Percentiles rank a stretch among this genome's conserved stretches.
Evolutionary conservation across 23 red algal species (phyloP).

Genomic region (Agarophyton chilense): DNA sequence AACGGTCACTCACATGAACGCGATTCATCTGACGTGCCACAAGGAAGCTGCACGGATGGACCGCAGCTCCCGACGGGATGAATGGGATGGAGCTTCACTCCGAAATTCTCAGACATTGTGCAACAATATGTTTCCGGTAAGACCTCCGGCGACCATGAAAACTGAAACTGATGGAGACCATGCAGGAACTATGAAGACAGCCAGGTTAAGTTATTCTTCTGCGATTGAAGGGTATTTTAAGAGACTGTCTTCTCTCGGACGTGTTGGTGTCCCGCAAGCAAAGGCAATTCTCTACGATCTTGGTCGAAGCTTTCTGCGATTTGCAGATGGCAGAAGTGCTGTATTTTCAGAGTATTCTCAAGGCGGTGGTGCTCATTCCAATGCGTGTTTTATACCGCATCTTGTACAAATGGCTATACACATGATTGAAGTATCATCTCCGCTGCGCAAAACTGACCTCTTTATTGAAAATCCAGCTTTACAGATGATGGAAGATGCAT

Average conservation of each 20-base stretch:
- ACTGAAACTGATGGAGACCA: not conserved
- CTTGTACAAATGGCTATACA: slow-evolving; percentile 62
- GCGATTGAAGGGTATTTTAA: slow-evolving; percentile 63
- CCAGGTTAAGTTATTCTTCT: slow-evolving; percentile 38
- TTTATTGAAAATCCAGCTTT: slow-evolving; percentile 5
- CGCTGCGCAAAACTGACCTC: not conserved
- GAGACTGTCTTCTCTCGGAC: slow-evolving; percentile 53
- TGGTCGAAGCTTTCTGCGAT: slow-evolving; percentile 48
- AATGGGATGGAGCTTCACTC: slow-evolving; percentile 82
- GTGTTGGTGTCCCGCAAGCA: slow-evolving; percentile 49
- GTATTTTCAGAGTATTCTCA: slow-evolving; percentile 66
- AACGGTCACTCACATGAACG: slow-evolving; percentile 72
- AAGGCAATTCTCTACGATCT: slow-evolving; percentile 64
- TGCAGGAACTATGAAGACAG: slow-evolving; percentile 3
- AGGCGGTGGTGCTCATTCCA: slow-evolving; percentile 59
- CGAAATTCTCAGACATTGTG: slow-evolving; percentile 73
- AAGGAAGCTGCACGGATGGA: slow-evolving; percentile 67
- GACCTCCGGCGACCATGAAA: slow-evolving; percentile 37
- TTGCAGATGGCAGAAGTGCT: slow-evolving; percentile 33
- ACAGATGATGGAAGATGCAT: slow-evolving; percentile 4
- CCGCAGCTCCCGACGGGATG: slow-evolving; percentile 54
- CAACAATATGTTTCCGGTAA: slow-evolving; percentile 81
- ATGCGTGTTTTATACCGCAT: slow-evolving; percentile 55
- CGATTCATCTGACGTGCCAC: slow-evolving; percentile 73
- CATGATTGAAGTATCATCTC: slow-evolving; percentile 42